Evolutionary conservation across 2,329 filamentous ascomycete genomes (phyloP).

Genomic region (Cercospora nicotianae): DNA sequence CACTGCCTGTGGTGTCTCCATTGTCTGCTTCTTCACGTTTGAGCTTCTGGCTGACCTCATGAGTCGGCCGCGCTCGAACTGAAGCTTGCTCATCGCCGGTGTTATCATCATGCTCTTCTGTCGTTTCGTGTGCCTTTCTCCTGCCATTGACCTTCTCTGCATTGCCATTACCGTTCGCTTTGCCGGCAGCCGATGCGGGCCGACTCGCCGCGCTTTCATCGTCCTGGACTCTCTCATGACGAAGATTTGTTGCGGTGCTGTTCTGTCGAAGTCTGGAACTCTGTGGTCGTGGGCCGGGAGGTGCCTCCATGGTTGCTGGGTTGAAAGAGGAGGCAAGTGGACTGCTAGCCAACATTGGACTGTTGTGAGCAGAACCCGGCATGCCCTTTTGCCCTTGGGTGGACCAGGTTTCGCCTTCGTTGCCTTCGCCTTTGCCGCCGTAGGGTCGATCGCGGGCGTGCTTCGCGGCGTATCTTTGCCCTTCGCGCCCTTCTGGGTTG

Average conservation of each 20-base stretch:
- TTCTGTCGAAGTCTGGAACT: slow-evolving; percentile 75
- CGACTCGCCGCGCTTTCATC: slow-evolving; percentile 44
- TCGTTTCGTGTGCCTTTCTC: slow-evolving; percentile 26
- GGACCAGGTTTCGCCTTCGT: slow-evolving; percentile 66
- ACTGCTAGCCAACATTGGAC: slow-evolving; percentile 50
- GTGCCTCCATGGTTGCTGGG: slow-evolving; percentile 72
- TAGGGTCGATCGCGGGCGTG: slow-evolving; percentile 64
- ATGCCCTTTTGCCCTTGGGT: slow-evolving; percentile 76
- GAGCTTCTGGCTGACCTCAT: slow-evolving; percentile 40
- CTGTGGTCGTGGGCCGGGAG: slow-evolving; percentile 63
- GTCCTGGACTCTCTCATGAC: slow-evolving; percentile 39
- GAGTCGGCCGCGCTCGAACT: slow-evolving; percentile 11
- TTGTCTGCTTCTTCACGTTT: slow-evolving; percentile 52
- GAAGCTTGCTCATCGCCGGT: slow-evolving; percentile 22
- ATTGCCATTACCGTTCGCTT: slow-evolving; percentile 29
- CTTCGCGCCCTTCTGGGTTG: slow-evolving; percentile 41
- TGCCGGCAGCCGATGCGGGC: slow-evolving; percentile 31
- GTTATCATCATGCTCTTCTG: slow-evolving; percentile 27
- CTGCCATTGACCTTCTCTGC: slow-evolving; percentile 31
- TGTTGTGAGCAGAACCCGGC: slow-evolving; percentile 40
- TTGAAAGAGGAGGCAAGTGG: slow-evolving; percentile 51
- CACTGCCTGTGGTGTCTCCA: slow-evolving; percentile 26
- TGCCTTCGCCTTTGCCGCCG: slow-evolving; percentile 72
- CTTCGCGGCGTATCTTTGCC: slow-evolving; percentile 63
- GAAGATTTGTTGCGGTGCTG: slow-evolving; percentile 56